Evolutionary conservation across 139 green algal genomes (phyloP), one percentile per base, ranked within the genome.

Genomic region (Coelastrella sp.): DNA sequence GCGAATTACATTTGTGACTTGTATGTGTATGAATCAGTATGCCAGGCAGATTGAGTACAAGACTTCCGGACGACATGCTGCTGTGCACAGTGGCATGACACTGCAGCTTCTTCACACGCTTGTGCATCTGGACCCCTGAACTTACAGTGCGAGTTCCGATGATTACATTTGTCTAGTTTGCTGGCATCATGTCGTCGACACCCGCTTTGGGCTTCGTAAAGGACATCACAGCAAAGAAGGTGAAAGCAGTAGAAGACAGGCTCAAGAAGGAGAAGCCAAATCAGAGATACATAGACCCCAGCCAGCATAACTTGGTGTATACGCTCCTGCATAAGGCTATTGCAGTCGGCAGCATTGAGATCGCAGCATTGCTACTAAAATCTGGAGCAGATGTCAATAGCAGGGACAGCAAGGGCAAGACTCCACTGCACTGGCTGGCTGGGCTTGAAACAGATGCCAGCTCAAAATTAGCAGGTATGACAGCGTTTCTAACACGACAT

Each of bases 381-480:
- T 78, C 75, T 70, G 89, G 84, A 6, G 82, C 81, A 81, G 89
- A 90, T 63, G 60, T 68, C 9, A 90, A 92, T 35, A 59, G 25
- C 22, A 57, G 24, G 22, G 82, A 85, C 61, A 85, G 86, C 73
- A 61, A 68, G 17, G 82, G 84, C 25, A 56, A 66, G 17, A 89
- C 70, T 8, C 59, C 27, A 6, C 78, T 92, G 27, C 56, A 89
- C 61, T 86, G 84, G 89, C 20, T 82, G n/a, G 86, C 73, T 9
- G 9, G 70, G 6, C 20, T 24, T 1, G 68, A 35, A 10, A n/a
- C 22, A 14, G 73, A 58, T 15, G 24, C 56, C 8, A 24, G 75
- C 57, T 25, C 61, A 11, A 82, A 83, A 27, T 7, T 85, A 24
- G 86, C 86, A 90, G 86, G 86, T 90, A 27, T 65, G 57, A 14